These are phyloP conservation scores for Apiospora rasikravindrae DNA, from an alignment of 2,329 filamentous ascomycete genomes.

Conservation along the genomic window DNA sequence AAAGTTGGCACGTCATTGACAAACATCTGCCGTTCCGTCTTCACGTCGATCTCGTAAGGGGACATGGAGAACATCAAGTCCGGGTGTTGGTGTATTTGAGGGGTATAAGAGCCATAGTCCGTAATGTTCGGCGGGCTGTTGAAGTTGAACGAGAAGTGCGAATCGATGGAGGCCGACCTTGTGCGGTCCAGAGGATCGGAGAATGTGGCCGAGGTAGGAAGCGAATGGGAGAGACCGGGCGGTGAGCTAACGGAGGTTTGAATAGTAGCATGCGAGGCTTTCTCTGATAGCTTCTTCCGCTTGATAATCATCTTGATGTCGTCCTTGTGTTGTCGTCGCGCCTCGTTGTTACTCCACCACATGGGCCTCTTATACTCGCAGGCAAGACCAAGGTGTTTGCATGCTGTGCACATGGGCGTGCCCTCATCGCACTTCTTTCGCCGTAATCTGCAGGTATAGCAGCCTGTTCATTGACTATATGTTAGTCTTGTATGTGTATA, in stretches of 20 bases:
- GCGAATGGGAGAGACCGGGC: slow-evolving; percentile 79
- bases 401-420: slow-evolving; percentile 66
- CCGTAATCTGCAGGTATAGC: slow-evolving; percentile 71
- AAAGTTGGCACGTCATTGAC: slow-evolving; percentile 88
- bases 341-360: slow-evolving; percentile 97
- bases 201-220: slow-evolving; percentile 80
- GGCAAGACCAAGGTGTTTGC: slow-evolving; percentile 76
- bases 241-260: slow-evolving; percentile 68
- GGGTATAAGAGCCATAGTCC: slow-evolving; percentile 67
- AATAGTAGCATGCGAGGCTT: slow-evolving; percentile 63
- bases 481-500: slow-evolving; percentile 38
- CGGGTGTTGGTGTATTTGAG: slow-evolving; percentile 62
- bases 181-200: slow-evolving; percentile 76
- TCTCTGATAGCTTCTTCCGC: slow-evolving; percentile 92
- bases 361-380: slow-evolving; percentile 97
- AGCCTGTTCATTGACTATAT: slow-evolving; percentile 50
- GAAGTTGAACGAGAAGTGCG: slow-evolving; percentile 79
- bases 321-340: slow-evolving; percentile 86
- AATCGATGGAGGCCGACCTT: slow-evolving; percentile 79
- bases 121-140: slow-evolving; percentile 61
- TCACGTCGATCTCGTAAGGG: slow-evolving; percentile 94
- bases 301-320: slow-evolving; percentile 97
- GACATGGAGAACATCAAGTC: slow-evolving; percentile 65
- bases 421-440: slow-evolving; percentile 75
- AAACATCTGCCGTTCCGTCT: slow-evolving; percentile 92